Base-by-base conservation (phyloP, 2,329 filamentous ascomycete species). In the Xylariales sp. region DNA sequence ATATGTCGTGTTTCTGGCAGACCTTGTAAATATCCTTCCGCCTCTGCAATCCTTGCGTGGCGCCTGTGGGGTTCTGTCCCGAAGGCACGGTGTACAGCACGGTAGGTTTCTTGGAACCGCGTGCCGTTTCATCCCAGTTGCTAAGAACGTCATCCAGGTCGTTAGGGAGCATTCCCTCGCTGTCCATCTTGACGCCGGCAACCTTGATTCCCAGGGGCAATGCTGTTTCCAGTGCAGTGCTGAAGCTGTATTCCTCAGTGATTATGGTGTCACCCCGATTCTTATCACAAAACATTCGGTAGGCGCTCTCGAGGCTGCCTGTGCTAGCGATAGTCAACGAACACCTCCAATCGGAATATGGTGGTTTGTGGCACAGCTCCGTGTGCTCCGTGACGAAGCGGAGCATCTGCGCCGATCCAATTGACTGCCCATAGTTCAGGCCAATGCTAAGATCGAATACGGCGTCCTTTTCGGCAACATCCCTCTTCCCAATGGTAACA, bases 321-420 rank as follows among this genome's bases (percentile, higher is more conserved):
- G 93, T 97, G 62, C 83, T 93, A 37, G 91, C 93, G 28, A 91
- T 77, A 3, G 83, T 90, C 67, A 96, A 73, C 38, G 81, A 83
- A 52, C 87, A 87, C 47, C 78, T 74, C 93, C 93, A 98, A 66
- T 98, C 90, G 14, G 82, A 75, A 58, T 97, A 97, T 0, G 87
- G 88, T 13, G 91, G 90, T 44, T 79, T 74, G 61, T 88, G 87
- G 13, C 95, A 81, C 40, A 97, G 79, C 65, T 98, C 91, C 0
- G 90, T 95, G 64, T 97, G 93, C 68, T 98, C 93, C 0, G 90
- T 94, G 35, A 97, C 73, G 66, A 86, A 97, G 43, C 93, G 82
- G 45, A 96, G 69, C 60, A 98, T 72, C 65, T 95, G 93, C 4
- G 88, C 85, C 10, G 88, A 80, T 14, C 93, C 93, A 14, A 81